phyloP scores from a whole-genome alignment of 192 early-diverging fungal species.

The Entophlyctis helioformis region DNA sequence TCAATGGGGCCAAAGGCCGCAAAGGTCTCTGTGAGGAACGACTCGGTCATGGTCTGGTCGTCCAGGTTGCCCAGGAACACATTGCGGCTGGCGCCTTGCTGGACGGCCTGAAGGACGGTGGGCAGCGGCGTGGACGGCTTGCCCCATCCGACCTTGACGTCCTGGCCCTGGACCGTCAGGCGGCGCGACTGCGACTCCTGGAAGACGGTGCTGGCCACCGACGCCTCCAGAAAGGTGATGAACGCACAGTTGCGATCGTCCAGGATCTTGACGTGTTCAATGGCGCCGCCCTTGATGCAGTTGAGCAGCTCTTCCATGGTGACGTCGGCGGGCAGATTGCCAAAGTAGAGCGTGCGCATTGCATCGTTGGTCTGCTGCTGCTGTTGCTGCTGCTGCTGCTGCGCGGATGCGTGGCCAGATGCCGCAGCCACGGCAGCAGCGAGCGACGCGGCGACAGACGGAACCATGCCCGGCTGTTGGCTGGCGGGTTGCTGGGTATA shows the following conservation, averaged over 20 bases:
- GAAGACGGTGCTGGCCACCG: slow-evolving; percentile 49
- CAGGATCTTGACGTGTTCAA: slow-evolving; percentile 59
- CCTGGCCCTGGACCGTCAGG: slow-evolving; percentile 39
- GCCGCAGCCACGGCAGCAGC: too few relatives aligned
- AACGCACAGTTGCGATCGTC: slow-evolving; percentile 74
- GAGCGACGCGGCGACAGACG: too few relatives aligned
- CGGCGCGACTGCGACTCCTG: slow-evolving; percentile 34
- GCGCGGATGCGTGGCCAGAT: too few relatives aligned
- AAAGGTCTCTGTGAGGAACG: slow-evolving; percentile 41
- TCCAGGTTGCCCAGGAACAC: slow-evolving; percentile 74
- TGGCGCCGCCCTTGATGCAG: slow-evolving; percentile 51
- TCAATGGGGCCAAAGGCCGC: slow-evolving; percentile 62
- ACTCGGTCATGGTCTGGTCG: slow-evolving; percentile 41
- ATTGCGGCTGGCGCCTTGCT: slow-evolving; percentile 62
- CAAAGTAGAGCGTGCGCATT: slow-evolving; percentile 71
- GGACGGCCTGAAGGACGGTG: slow-evolving; percentile 45
- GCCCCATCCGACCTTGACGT: slow-evolving; percentile 70
- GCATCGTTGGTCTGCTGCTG: too few relatives aligned
- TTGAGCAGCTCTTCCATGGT: slow-evolving; percentile 57
- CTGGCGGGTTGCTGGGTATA: too few relatives aligned
- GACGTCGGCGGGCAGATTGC: slow-evolving; percentile 52
- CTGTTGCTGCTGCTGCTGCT: too few relatives aligned
- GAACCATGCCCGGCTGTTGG: too few relatives aligned
- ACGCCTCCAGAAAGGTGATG: slow-evolving; percentile 62
- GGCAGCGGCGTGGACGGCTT: slow-evolving; percentile 36